Percentiles rank a stretch among this genome's conserved stretches.
Conservation (phyloP, 2,329 filamentous ascomycete species). For the Ophiostoma australiae region DNA sequence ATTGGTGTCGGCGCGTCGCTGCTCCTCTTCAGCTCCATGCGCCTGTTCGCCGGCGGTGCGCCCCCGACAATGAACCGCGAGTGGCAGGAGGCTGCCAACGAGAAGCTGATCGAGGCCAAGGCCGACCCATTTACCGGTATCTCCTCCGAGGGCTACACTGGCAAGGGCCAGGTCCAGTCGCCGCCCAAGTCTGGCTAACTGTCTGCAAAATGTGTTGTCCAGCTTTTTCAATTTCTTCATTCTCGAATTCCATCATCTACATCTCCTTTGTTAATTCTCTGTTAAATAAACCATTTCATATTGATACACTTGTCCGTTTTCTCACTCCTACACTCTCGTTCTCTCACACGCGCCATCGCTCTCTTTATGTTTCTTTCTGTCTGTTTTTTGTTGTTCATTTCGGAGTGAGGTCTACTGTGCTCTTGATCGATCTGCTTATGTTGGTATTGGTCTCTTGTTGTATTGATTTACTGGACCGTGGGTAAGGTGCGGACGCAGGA, state of each 20-base stretch:
- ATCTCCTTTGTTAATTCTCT: conserved; percentile 14
- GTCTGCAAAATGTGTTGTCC: background rate
- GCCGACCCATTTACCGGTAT: conserved; percentile 83
- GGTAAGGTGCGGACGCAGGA: background rate
- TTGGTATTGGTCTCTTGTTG: background rate
- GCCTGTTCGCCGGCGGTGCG: conserved; percentile 63
- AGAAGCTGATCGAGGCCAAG: conserved; percentile 82
- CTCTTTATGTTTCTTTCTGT: background rate
- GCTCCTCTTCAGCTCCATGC: conserved; percentile 66
- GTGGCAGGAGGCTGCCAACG: conserved; percentile 92
- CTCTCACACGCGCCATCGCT: background rate
- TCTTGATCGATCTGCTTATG: background rate
- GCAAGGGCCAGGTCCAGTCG: conserved; percentile 73
- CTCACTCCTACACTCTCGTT: background rate
- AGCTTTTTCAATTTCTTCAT: conserved; percentile 7
- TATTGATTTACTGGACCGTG: background rate
- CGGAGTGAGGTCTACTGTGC: background rate
- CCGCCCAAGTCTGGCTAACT: conserved; percentile 46
- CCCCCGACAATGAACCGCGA: conserved; percentile 93
- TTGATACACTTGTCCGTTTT: conserved; percentile 10
- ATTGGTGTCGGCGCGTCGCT: conserved; percentile 63
- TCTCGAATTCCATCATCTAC: conserved; percentile 1
- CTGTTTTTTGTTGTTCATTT: background rate
- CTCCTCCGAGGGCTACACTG: conserved; percentile 70
- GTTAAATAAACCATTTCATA: conserved; percentile 14